phyloP scores from a whole-genome alignment of 108 stramenopile genomes.

The Cyclotella cryptica region DNA sequence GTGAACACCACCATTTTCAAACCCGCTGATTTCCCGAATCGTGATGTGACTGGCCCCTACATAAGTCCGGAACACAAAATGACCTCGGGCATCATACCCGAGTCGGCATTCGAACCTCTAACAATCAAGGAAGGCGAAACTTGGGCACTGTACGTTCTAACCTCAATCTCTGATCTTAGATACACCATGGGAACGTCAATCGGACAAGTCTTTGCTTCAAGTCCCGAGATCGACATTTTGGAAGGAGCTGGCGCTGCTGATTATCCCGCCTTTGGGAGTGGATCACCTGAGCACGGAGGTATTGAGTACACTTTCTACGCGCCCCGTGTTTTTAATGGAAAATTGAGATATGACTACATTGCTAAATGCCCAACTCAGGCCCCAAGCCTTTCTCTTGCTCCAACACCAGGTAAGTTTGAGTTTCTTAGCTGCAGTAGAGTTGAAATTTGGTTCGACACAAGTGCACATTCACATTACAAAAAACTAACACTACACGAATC shows the following conservation, averaged over 20 bases:
- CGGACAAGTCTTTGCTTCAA: constrained; percentile 34
- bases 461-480: too few relatives aligned
- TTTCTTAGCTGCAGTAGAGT: too few relatives aligned
- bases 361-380: constrained; percentile 36
- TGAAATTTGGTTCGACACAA: too few relatives aligned
- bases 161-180: constrained; percentile 24
- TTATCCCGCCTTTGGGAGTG: constrained; percentile 32
- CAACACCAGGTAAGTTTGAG: constrained; percentile 13
- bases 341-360: constrained; percentile 32
- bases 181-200: constrained; percentile 32
- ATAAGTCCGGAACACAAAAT: constrained; percentile 24
- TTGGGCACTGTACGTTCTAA: constrained; percentile 36
- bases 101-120: constrained; percentile 23
- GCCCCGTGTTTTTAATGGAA: constrained; percentile 46
- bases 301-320: constrained; percentile 48
- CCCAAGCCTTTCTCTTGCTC: constrained; percentile 26
- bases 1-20: constrained; percentile 32
- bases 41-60: constrained; percentile 20
- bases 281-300: constrained; percentile 12
- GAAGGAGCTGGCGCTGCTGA: constrained; percentile 47
- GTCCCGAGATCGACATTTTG: constrained; percentile 29
- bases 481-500: too few relatives aligned
- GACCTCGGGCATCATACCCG: constrained; percentile 36
- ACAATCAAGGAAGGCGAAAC: constrained; percentile 29
- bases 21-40: constrained; percentile 38